A percentile compares a stretch with the other conserved stretches of the same genome.
These are phyloP conservation scores for Coelastrella sp. DNA, from an alignment of 139 green algal genomes.

Conservation along the genomic window DNA sequence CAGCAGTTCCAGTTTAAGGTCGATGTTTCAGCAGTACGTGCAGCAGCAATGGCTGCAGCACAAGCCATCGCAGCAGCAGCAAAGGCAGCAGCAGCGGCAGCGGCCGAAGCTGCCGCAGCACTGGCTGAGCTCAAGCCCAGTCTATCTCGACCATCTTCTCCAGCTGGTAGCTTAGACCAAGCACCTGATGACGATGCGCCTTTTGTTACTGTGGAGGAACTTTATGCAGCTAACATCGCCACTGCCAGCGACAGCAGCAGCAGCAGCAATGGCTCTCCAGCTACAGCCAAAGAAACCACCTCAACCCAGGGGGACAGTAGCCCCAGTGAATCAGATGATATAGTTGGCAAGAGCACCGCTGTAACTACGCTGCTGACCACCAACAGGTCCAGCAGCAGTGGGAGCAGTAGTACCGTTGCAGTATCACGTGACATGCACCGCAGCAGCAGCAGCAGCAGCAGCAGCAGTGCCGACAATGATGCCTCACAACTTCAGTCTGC, in stretches of 20 bases:
- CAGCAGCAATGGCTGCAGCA: slow-evolving; percentile 21
- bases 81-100: slow-evolving; percentile 30
- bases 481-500: too few relatives aligned
- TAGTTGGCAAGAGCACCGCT: too few relatives aligned
- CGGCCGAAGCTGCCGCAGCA: background rate
- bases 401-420: too few relatives aligned
- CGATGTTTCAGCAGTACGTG: background rate
- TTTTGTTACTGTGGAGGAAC: background rate
- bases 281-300: background rate
- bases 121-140: background rate
- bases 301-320: too few relatives aligned
- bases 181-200: background rate
- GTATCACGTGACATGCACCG: too few relatives aligned
- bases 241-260: background rate
- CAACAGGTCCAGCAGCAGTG: background rate
- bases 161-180: background rate
- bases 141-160: background rate
- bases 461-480: too few relatives aligned
- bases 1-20: slow-evolving; percentile 18
- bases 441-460: too few relatives aligned
- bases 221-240: background rate
- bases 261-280: background rate
- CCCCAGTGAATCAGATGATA: too few relatives aligned
- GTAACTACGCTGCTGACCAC: too few relatives aligned
- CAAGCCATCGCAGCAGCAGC: slow-evolving; percentile 28